Base-by-base conservation (phyloP, 2,329 filamentous ascomycete genomes). In the Pseudogymnoascus sp. region DNA sequence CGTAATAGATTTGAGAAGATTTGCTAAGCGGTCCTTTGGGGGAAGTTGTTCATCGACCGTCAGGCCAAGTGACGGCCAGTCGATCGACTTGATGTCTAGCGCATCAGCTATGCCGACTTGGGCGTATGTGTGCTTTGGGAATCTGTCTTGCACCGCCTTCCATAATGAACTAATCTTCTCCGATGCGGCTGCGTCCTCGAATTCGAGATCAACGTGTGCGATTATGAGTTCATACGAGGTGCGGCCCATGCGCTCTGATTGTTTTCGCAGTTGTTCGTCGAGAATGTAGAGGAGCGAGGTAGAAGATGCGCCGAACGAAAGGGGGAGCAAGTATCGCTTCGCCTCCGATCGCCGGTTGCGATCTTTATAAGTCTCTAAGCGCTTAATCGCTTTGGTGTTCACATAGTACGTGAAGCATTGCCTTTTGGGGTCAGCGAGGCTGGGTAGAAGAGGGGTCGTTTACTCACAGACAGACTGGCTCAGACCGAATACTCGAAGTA, bases 281-380 rank as follows among this genome's bases (percentile, higher is more conserved):
- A 97, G 78, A 22, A 96, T 80, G 69, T 93, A 84, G 30, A 96
- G 79, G 45, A 99, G 79, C 12, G 86, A 84, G 12, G 89, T 81
- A 0, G 93, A 97, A 1, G 90, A 94, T 1, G 89, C 79, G 0
- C 94, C 93, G 69, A 91, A 87, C 0, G 92, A 96, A 1, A 97
- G 78, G 5, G 92, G 91, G 19, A 96, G 78, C 16, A 96, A 78
- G 58, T 96, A 83, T 70, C 72, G 76, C 60, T 73, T 71, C 61
- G 71, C 66, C 62, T 64, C 66, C 39, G 69, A 69, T 28, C 65
- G 72, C 33, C 75, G 73, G 66, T 80, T 74, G 38, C 77, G 76
- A 38, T 85, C 79, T 52, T 82, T 79, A 71, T 87, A 89, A 41
- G 80, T 80, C 67, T 88, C 85, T 78, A 89, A 84, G 58, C 92